A percentile compares a stretch with the other conserved stretches of the same genome.
These are phyloP conservation scores for Ophiocordyceps camponoti-leonardi DNA, from an alignment of 2,329 filamentous ascomycete genomes.

Conservation along the genomic window DNA sequence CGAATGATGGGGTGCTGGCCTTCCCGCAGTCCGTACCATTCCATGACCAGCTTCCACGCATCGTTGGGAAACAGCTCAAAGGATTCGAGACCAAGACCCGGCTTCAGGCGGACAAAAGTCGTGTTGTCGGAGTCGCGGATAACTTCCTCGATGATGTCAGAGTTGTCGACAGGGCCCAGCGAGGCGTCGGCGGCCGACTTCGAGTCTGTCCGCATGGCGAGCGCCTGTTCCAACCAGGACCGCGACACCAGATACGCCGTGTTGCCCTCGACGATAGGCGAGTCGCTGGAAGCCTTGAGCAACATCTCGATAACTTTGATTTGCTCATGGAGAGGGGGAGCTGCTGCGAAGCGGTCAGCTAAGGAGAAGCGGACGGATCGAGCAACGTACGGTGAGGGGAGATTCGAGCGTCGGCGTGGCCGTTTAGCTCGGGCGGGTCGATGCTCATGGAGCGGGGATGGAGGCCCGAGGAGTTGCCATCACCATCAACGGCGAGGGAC, in stretches of 20 bases:
- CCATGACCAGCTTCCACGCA: conserved; percentile 65
- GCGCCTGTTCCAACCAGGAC: conserved; percentile 60
- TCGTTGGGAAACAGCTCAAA: conserved; percentile 62
- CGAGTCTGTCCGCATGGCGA: conserved; percentile 44
- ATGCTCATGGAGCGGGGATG: conserved; percentile 24
- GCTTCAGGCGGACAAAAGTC: conserved; percentile 57
- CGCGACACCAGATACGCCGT: conserved; percentile 63
- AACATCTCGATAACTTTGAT: conserved; percentile 54
- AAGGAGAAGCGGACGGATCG: not conserved
- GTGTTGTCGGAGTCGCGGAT: conserved; percentile 30
- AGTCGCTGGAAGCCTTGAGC: conserved; percentile 31
- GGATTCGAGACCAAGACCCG: conserved; percentile 49
- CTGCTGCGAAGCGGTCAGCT: conserved; percentile 5
- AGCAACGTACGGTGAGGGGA: conserved; percentile 11
- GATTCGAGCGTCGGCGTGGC: conserved; percentile 3
- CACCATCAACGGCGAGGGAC: conserved; percentile 9
- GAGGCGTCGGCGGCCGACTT: conserved; percentile 36
- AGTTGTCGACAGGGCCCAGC: conserved; percentile 75
- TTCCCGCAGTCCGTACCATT: conserved; percentile 64
- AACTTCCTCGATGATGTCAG: conserved; percentile 54
- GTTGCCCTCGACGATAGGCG: conserved; percentile 49
- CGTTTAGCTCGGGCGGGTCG: conserved; percentile 15
- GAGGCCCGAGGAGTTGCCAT: conserved; percentile 4
- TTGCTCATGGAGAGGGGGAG: conserved; percentile 36
- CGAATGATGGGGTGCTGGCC: conserved; percentile 58